Conservation (phyloP, 306 rosid species). For the Corylus americana region DNA sequence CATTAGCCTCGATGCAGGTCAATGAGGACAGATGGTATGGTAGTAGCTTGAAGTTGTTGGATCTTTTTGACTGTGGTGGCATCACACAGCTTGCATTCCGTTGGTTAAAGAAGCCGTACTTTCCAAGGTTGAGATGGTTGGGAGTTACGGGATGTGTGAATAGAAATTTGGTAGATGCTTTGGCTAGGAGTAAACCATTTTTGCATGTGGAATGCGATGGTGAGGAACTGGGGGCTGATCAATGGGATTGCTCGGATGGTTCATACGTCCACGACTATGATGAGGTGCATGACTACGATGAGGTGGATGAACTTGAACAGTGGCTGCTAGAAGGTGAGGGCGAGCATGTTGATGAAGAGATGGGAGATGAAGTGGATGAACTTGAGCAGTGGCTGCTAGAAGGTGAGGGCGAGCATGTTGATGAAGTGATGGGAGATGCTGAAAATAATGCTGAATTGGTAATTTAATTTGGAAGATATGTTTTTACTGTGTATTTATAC, state of each 20-base stretch:
- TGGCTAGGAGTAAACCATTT: slow-evolving; percentile 76
- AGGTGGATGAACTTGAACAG: slow-evolving; percentile 58
- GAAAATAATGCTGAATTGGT: slow-evolving; percentile 48
- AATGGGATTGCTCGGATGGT: slow-evolving; percentile 57
- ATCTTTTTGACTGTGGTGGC: slow-evolving; percentile 86
- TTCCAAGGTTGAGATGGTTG: slow-evolving; percentile 90
- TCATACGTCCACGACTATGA: slow-evolving; percentile 60
- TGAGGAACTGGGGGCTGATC: slow-evolving; percentile 77
- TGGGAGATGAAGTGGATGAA: slow-evolving; percentile 48
- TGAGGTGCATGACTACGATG: slow-evolving; percentile 37
- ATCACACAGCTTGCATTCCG: slow-evolving; percentile 72
- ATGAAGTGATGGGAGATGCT: slow-evolving; percentile 69
- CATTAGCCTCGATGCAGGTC: slow-evolving; percentile 85
- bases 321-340: slow-evolving; percentile 73
- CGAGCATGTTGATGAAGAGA: slow-evolving; percentile 62
- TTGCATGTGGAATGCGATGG: slow-evolving; percentile 82
- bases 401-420: slow-evolving; percentile 53
- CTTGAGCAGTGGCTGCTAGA: slow-evolving; percentile 81
- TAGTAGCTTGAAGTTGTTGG: slow-evolving; percentile 71
- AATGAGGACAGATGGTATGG: slow-evolving; percentile 74
- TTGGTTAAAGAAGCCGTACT: slow-evolving; percentile 91
- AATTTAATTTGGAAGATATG: slow-evolving; percentile 18
- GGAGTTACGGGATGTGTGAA: slow-evolving; percentile 85
- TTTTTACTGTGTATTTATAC: slow-evolving; percentile 7
- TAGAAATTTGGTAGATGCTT: slow-evolving; percentile 82